Conservation (phyloP, 225 moss, liverwort and hornwort species). For the Pseudisothecium myosuroides region DNA sequence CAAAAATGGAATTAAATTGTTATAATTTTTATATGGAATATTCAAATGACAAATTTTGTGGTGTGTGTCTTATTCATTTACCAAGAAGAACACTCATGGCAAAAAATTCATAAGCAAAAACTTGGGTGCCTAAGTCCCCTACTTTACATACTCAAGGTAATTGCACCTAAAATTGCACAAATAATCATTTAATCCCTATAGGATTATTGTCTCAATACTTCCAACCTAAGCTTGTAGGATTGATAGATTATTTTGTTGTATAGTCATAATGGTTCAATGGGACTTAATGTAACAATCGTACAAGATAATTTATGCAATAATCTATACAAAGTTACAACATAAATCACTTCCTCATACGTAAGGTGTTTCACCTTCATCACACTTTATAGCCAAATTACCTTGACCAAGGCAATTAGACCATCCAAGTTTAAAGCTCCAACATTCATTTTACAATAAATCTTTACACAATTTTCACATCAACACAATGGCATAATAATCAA, state of each 20-base stretch:
- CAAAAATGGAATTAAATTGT: neutral
- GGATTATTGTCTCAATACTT: too few species aligned
- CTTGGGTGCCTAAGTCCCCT: accelerated
- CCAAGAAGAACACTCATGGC: accelerated
- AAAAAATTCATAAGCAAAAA: neutral
- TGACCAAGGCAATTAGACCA: too few species aligned
- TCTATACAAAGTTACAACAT: too few species aligned
- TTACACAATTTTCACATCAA: too few species aligned
- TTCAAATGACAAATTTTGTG: neutral
- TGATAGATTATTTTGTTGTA: neutral
- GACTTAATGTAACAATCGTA: neutral
- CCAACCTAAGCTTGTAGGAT: neutral
- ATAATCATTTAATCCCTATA: neutral
- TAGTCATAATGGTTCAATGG: neutral
- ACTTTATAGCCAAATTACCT: too few species aligned
- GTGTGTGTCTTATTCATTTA: neutral
- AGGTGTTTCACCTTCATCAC: too few species aligned
- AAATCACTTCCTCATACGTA: too few species aligned
- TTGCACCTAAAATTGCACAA: neutral
- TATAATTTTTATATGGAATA: neutral
- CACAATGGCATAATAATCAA: too few species aligned
- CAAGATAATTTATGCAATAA: too few species aligned
- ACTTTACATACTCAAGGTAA: neutral
- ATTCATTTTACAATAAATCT: too few species aligned
- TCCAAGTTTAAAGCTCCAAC: too few species aligned